Evolutionary conservation across 805 yeast species (phyloP).

Genomic region (Lipomyces lipofer): DNA sequence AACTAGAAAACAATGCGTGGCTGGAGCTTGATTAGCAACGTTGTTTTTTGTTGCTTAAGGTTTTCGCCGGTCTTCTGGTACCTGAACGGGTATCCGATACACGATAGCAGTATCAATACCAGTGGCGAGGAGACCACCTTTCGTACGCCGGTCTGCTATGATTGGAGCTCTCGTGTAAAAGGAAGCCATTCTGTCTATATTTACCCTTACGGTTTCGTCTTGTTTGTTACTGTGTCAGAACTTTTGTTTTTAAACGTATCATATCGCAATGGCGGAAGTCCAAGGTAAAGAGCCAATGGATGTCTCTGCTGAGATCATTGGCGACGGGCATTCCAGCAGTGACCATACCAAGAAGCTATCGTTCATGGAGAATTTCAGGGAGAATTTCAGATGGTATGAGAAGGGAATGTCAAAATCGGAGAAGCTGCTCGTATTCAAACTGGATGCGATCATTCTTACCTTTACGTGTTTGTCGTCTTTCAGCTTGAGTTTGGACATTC

Average conservation of each 20-base stretch:
- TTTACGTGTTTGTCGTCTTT: constrained; percentile 34
- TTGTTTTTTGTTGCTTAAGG: too few species aligned
- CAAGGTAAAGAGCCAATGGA: background rate
- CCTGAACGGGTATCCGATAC: too few species aligned
- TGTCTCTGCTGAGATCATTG: background rate
- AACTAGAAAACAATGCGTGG: too few species aligned
- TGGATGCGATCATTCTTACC: constrained; percentile 39
- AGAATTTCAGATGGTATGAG: constrained; percentile 37
- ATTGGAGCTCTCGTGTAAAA: background rate
- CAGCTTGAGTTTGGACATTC: constrained; percentile 14
- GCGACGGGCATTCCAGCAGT: background rate
- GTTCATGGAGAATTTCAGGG: background rate
- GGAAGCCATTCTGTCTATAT: background rate
- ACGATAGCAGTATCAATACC: too few species aligned
- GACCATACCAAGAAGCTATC: background rate
- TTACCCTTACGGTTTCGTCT: background rate
- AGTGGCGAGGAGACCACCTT: too few species aligned
- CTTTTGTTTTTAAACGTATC: background rate
- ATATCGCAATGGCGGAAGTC: background rate
- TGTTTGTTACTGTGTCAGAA: background rate
- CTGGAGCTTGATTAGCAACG: too few species aligned
- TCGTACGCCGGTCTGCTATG: too few species aligned
- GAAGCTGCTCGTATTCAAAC: constrained; percentile 39
- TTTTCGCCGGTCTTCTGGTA: too few species aligned
- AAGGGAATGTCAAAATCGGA: constrained; percentile 34